These are phyloP conservation scores for Geum urbanum DNA, from an alignment of 306 rosid species.

Conservation along the genomic window DNA sequence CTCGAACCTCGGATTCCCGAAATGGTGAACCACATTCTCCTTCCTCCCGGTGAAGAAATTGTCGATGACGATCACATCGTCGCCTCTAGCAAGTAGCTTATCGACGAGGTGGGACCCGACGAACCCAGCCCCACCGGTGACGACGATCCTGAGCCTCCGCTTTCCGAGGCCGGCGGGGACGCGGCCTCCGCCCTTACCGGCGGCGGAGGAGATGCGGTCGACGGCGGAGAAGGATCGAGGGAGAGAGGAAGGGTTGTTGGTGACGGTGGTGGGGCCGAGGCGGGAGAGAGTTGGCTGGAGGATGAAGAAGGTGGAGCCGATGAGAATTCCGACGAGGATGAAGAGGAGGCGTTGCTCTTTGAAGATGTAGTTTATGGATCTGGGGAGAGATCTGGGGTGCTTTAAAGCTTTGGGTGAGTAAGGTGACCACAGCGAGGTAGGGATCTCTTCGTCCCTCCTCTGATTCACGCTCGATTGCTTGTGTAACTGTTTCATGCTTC, in stretches of 20 bases:
- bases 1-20: slow-evolving; percentile 77
- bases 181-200: slow-evolving; percentile 36
- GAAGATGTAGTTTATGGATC: slow-evolving; percentile 78
- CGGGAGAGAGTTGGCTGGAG: slow-evolving; percentile 79
- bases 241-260: background rate
- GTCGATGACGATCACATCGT: slow-evolving; percentile 80
- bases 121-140: slow-evolving; percentile 88
- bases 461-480: slow-evolving; percentile 64
- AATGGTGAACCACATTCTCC: slow-evolving; percentile 64
- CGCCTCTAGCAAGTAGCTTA: slow-evolving; percentile 58
- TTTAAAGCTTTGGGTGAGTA: slow-evolving; percentile 77
- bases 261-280: slow-evolving; percentile 44
- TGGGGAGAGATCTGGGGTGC: slow-evolving; percentile 73
- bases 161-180: slow-evolving; percentile 54
- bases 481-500: slow-evolving; percentile 63
- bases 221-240: slow-evolving; percentile 27
- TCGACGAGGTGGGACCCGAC: slow-evolving; percentile 91
- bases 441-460: slow-evolving; percentile 70
- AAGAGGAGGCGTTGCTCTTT: slow-evolving; percentile 85
- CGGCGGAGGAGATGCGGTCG: slow-evolving; percentile 17
- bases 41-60: slow-evolving; percentile 89
- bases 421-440: slow-evolving; percentile 31
- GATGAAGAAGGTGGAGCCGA: slow-evolving; percentile 86
- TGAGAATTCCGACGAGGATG: slow-evolving; percentile 71
- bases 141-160: slow-evolving; percentile 58